These are phyloP conservation scores for Nadsonia fulvescens DNA, from an alignment of 805 yeast species.

Conservation along the genomic window DNA sequence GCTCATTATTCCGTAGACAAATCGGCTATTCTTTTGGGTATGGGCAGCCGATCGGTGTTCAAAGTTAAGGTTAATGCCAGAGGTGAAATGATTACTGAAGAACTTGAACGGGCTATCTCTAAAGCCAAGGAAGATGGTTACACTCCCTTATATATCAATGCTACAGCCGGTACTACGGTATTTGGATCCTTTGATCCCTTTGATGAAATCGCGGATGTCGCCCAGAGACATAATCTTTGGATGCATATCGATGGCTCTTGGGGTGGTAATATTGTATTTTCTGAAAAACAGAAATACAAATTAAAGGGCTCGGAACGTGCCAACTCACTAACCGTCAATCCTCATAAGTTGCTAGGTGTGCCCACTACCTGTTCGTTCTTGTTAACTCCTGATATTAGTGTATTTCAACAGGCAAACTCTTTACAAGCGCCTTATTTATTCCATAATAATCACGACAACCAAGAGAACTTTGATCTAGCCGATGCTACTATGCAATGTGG, in stretches of 20 bases:
- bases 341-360: constrained; percentile 80
- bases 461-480: constrained; percentile 50
- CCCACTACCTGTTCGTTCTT: constrained; percentile 54
- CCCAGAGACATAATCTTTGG: constrained; percentile 44
- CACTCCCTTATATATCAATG: constrained; percentile 60
- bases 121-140: constrained; percentile 32
- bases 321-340: constrained; percentile 62
- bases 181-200: constrained; percentile 69
- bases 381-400: constrained; percentile 46
- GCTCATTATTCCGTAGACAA: constrained; percentile 69
- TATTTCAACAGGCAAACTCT: constrained; percentile 57
- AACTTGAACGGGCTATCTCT: constrained; percentile 28
- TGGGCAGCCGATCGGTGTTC: constrained; percentile 46
- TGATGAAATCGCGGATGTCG: constrained; percentile 32
- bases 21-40: constrained; percentile 58
- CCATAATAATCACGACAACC: constrained; percentile 41
- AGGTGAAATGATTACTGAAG: constrained; percentile 38
- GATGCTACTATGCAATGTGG: constrained; percentile 92
- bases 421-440: constrained; percentile 65
- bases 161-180: constrained; percentile 82
- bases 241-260: constrained; percentile 79
- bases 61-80: constrained; percentile 37
- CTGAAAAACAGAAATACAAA: constrained; percentile 26
- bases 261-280: constrained; percentile 76
- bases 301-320: constrained; percentile 48